These are phyloP conservation scores for Fraxinus velutina DNA, from an alignment of 305 asterid species.

Conservation along the genomic window DNA sequence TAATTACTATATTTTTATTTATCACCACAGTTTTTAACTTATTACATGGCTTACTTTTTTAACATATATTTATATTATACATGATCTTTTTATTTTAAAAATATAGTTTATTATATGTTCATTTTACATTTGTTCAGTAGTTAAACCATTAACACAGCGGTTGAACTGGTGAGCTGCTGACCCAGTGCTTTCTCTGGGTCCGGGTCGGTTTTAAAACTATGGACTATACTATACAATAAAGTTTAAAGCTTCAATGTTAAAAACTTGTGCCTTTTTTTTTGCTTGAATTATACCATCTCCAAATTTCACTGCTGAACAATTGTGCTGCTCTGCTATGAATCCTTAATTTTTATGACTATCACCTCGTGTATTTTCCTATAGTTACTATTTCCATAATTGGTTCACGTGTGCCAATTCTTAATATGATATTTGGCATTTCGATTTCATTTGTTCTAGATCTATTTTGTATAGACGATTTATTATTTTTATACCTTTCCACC, in stretches of 20 bases:
- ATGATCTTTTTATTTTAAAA: neutral
- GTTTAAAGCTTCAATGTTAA: neutral
- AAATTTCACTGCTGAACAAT: neutral
- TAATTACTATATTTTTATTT: neutral
- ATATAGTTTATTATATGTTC: neutral
- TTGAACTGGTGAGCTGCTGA: neutral
- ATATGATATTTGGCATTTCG: neutral
- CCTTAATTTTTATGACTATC: neutral
- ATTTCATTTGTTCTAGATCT: neutral
- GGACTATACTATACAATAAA: neutral
- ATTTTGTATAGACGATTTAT: constrained; percentile 7
- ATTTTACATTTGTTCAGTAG: neutral
- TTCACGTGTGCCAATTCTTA: neutral
- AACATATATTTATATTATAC: neutral
- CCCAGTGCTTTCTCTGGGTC: neutral
- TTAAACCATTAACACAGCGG: neutral
- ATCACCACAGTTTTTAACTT: neutral
- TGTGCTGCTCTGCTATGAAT: neutral
- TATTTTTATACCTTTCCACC: constrained; percentile 1
- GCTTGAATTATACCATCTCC: neutral
- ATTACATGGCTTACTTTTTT: neutral
- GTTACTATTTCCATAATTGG: neutral
- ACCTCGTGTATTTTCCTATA: neutral
- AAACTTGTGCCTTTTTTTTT: neutral
- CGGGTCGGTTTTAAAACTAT: neutral